Conservation (phyloP, 129 eudicot species). For the Chrysanthemum makinoi region DNA sequence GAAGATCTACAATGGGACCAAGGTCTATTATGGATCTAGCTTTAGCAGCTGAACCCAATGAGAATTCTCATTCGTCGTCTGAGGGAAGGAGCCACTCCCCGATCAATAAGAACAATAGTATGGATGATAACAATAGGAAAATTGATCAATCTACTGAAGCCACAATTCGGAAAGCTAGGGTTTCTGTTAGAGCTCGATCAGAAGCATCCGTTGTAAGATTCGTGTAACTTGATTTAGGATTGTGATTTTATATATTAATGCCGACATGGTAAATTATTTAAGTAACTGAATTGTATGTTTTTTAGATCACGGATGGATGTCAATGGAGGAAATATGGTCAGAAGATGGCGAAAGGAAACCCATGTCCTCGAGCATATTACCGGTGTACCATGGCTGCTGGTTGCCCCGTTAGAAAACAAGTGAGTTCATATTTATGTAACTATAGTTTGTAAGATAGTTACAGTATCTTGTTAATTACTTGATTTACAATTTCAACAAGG, state of each 20-base stretch:
- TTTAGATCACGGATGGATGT: conserved; percentile 56
- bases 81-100: conserved; percentile 32
- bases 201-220: conserved; percentile 46
- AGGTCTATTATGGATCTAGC: conserved; percentile 51
- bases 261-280: neutral
- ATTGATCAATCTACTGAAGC: conserved; percentile 58
- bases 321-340: conserved; percentile 69
- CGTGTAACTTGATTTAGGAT: neutral
- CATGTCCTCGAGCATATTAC: conserved; percentile 67
- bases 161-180: conserved; percentile 51
- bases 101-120: conserved; percentile 13
- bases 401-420: conserved; percentile 66
- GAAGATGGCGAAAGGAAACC: conserved; percentile 64
- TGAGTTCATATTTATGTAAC: conserved; percentile 6
- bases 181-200: conserved; percentile 53
- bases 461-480: no score
- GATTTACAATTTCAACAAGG: no score
- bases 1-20: conserved; percentile 23
- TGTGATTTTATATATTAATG: neutral
- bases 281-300: neutral
- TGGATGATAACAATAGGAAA: conserved; percentile 21
- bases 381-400: conserved; percentile 65
- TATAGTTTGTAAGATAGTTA: no score
- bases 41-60: conserved; percentile 32
- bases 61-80: conserved; percentile 39